phyloP scores from a whole-genome alignment of 2,329 filamentous ascomycete species.

The Exophiala xenobiotica region DNA sequence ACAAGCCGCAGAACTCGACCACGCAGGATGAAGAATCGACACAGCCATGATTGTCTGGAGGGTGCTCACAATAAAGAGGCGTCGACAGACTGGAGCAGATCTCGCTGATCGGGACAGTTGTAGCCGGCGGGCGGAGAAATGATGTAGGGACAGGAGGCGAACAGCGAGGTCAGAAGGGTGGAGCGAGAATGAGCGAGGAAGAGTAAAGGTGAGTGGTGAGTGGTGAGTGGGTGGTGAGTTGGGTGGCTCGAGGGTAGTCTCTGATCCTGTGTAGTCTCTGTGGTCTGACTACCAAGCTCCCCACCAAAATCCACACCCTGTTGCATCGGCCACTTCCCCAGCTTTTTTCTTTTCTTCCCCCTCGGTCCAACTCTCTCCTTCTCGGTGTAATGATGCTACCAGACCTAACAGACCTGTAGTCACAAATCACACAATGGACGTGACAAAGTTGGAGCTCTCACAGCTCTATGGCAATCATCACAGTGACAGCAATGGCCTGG shows the following conservation, averaged over 20 bases:
- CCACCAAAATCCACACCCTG: background rate
- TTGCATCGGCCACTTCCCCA: slow-evolving; percentile 14
- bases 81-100: background rate
- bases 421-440: slow-evolving; percentile 12
- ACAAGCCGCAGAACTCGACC: background rate
- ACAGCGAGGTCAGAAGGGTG: too few species aligned
- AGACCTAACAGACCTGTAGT: background rate
- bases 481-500: slow-evolving; percentile 8
- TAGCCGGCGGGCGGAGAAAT: slow-evolving; percentile 19
- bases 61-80: background rate
- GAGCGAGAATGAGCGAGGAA: too few species aligned
- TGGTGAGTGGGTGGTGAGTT: too few species aligned
- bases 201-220: too few species aligned
- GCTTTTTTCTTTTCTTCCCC: slow-evolving; percentile 14
- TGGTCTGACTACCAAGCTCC: too few species aligned
- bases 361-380: slow-evolving; percentile 14
- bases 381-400: slow-evolving; percentile 14
- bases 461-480: slow-evolving; percentile 16
- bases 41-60: background rate
- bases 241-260: too few species aligned
- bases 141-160: background rate
- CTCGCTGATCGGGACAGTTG: slow-evolving; percentile 22
- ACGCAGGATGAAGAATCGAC: background rate
- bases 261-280: too few species aligned
- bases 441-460: slow-evolving; percentile 30